phyloP scores from a whole-genome alignment of 208 protist genomes.

The Novymonas esmeraldas region DNA sequence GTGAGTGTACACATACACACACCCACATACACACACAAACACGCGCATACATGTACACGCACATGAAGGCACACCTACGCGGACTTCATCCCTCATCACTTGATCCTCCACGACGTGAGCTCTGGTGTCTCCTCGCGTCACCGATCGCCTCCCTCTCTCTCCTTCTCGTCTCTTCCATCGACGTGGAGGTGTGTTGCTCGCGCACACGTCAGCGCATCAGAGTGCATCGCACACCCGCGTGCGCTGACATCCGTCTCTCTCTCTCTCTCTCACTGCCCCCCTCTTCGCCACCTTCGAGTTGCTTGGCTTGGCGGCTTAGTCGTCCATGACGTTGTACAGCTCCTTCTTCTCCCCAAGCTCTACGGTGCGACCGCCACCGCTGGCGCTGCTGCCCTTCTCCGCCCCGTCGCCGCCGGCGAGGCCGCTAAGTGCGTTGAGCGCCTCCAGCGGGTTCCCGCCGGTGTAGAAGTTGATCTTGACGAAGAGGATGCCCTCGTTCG shows the following conservation, averaged over 20 bases:
- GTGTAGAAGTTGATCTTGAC: conserved; percentile 49
- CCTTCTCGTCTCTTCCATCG: no score
- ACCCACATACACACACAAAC: neutral
- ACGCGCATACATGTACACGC: neutral
- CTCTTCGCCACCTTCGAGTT: no score
- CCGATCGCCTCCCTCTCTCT: no score
- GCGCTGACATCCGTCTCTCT: neutral
- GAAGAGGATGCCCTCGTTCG: conserved; percentile 38
- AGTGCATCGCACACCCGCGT: no score
- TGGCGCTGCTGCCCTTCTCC: neutral
- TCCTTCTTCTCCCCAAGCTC: conserved; percentile 50
- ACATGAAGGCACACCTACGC: no score
- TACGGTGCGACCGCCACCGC: conserved; percentile 14
- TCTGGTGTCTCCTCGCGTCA: no score
- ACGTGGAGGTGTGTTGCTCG: no score
- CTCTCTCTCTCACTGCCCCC: no score
- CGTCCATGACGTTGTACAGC: conserved; percentile 60
- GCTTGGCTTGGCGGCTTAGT: no score
- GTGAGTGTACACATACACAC: neutral
- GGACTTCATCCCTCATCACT: no score
- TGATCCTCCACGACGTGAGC: no score
- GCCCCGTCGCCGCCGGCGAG: neutral
- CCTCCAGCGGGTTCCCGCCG: conserved; percentile 63
- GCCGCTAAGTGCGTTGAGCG: conserved; percentile 40
- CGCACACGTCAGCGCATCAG: no score